Evolutionary conservation across 768 basidiomycete genomes (phyloP).

Genomic region (Suillus alpinus): DNA sequence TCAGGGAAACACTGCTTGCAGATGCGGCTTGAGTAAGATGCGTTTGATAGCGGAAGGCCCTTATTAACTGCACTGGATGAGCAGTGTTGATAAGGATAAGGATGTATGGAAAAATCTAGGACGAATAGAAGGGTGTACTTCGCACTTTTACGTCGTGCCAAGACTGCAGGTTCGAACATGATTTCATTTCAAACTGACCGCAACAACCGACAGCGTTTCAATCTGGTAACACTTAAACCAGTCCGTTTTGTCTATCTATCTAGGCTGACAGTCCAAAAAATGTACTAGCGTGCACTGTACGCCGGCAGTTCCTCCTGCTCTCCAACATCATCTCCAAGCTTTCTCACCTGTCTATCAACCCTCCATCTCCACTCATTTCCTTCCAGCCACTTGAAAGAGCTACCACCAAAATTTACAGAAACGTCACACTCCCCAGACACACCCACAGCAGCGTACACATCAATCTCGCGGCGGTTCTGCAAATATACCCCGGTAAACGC

Average conservation of each 20-base stretch:
- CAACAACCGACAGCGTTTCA: background rate
- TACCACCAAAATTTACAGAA: slow-evolving; percentile 61
- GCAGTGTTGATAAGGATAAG: background rate
- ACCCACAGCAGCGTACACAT: slow-evolving; percentile 66
- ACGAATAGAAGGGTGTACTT: background rate
- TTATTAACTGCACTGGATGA: background rate
- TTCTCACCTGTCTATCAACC: slow-evolving; percentile 61
- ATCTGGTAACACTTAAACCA: background rate
- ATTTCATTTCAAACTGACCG: background rate
- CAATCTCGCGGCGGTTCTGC: slow-evolving; percentile 41
- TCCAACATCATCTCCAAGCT: slow-evolving; percentile 32
- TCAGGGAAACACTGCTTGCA: too few relatives aligned
- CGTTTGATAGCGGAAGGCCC: background rate
- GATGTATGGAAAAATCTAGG: background rate
- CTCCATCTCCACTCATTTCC: slow-evolving; percentile 68
- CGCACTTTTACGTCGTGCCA: background rate
- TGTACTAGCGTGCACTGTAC: slow-evolving; percentile 5
- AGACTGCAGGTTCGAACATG: background rate
- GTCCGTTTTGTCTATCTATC: background rate
- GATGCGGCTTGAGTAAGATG: too few relatives aligned
- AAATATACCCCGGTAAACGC: slow-evolving; percentile 62
- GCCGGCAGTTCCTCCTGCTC: slow-evolving; percentile 44
- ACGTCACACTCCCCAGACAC: slow-evolving; percentile 39
- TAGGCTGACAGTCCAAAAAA: background rate
- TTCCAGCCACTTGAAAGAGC: slow-evolving; percentile 57